Evolutionary conservation across 2,329 filamentous ascomycete species (phyloP), one percentile per base, ranked within the genome.

Genomic region (Torrubiella hemipterigena): DNA sequence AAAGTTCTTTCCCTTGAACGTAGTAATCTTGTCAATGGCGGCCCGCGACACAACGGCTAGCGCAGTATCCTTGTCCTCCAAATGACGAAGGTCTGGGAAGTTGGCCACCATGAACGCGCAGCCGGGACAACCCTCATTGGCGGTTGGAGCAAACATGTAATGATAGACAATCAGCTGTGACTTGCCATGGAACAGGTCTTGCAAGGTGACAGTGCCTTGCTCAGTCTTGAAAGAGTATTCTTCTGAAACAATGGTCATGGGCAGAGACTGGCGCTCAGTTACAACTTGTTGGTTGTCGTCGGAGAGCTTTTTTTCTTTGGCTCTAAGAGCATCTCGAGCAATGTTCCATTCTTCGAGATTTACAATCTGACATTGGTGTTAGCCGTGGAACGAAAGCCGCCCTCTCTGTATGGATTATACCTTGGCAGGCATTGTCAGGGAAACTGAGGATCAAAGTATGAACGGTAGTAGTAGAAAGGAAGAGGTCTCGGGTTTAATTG

Each of bases 121-220:
- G 12, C 49, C 52, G 16, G 38, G 31, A 34, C 54, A 59, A 10
- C 48, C 54, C 6, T 38, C 29, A 13, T 46, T 37, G 7, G 43
- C 35, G 3, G 41, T 30, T 4, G 52, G 49, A 1, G 34, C 42
- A 27, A 59, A 51, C 56, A 59, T 59, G 41, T 57, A 57, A 36
- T 59, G 55, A 39, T 58, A 58, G 20, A 60, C 31, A 31, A 53
- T 41, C 37, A 55, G 42, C 30, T 50, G 47, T 12, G 46, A 43
- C 29, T 42, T 42, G 26, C 33, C 39, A 6, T 39, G 32, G 25
- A 51, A 50, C 23, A 51, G 38, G 10, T 46, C 42, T 6, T 36
- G 8, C 11, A 52, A 35, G 6, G 31, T 38, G 8, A 41, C 15
- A 17, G 43, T 38, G 16, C 42, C 42, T 6, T 40, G 31, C 23